These are phyloP conservation scores for Aspergillus eucalypticola DNA, from an alignment of 2,329 filamentous ascomycete species.

Conservation along the genomic window DNA sequence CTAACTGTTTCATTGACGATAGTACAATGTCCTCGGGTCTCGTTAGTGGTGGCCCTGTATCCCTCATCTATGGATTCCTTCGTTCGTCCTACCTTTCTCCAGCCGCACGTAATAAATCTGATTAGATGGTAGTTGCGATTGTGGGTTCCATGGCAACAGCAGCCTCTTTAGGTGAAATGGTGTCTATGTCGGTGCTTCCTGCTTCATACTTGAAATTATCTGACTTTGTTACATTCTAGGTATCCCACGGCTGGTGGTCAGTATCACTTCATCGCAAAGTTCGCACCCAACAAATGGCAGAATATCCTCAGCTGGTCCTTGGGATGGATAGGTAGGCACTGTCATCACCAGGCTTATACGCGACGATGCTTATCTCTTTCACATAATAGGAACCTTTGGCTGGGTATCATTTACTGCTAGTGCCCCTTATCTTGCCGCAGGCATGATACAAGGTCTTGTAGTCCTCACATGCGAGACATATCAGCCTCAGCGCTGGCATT, in stretches of 20 bases:
- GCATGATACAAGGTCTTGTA: constrained; percentile 49
- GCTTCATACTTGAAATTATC: too few relatives aligned
- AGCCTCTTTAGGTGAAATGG: constrained; percentile 11
- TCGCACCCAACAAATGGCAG: background rate
- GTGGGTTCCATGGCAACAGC: constrained; percentile 6
- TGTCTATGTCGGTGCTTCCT: constrained; percentile 7
- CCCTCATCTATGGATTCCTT: constrained; percentile 9
- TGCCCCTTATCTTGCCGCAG: constrained; percentile 46
- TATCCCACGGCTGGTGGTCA: constrained; percentile 16
- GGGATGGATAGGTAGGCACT: constrained; percentile 10
- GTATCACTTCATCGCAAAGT: constrained; percentile 12
- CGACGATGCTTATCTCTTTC: background rate
- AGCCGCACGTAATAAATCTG: too few relatives aligned
- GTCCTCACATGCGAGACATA: constrained; percentile 46
- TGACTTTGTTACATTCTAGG: background rate
- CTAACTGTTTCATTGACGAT: background rate
- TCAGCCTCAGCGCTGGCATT: constrained; percentile 46
- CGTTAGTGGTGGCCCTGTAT: constrained; percentile 10
- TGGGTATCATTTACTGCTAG: constrained; percentile 30
- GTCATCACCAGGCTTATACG: background rate
- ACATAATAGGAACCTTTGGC: constrained; percentile 6
- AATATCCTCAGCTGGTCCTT: constrained; percentile 7
- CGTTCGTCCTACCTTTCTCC: too few relatives aligned
- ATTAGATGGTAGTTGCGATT: constrained; percentile 3
- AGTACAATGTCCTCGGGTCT: constrained; percentile 8